A percentile compares a stretch with the other conserved stretches of the same genome.
These are phyloP conservation scores for Skeletonema potamos DNA, from an alignment of 108 stramenopile genomes.

Conservation along the genomic window DNA sequence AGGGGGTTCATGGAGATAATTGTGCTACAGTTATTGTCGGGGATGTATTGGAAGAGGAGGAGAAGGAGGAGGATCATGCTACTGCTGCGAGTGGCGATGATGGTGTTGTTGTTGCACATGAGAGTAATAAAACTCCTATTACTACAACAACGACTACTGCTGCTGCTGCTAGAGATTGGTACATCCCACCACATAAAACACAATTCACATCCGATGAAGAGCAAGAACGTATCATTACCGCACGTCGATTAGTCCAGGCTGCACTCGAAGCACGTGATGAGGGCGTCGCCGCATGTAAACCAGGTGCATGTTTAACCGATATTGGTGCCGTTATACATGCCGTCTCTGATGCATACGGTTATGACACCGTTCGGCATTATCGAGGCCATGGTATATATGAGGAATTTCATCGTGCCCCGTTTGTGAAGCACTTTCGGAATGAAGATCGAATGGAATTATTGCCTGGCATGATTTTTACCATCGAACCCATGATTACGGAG, in stretches of 20 bases:
- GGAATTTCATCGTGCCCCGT: slow-evolving; percentile 91
- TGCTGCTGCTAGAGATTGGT: not conserved
- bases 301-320: slow-evolving; percentile 74
- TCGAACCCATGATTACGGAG: slow-evolving; percentile 97
- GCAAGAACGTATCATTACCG: slow-evolving; percentile 52
- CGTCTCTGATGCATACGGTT: slow-evolving; percentile 83
- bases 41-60: slow-evolving; percentile 62
- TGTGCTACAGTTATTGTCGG: slow-evolving; percentile 94
- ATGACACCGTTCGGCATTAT: slow-evolving; percentile 81
- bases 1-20: slow-evolving; percentile 97
- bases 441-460: slow-evolving; percentile 60
- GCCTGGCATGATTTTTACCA: slow-evolving; percentile 98
- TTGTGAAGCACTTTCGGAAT: slow-evolving; percentile 93
- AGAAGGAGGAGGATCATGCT: not conserved
- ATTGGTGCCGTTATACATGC: slow-evolving; percentile 91
- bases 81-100: slow-evolving; percentile 8
- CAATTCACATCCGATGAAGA: slow-evolving; percentile 47
- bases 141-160: not conserved
- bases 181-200: slow-evolving; percentile 19
- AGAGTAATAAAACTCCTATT: slow-evolving; percentile 25
- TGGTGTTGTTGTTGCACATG: slow-evolving; percentile 78
- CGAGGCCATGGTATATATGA: slow-evolving; percentile 94
- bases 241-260: slow-evolving; percentile 70
- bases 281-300: slow-evolving; percentile 61
- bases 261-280: slow-evolving; percentile 74